These are phyloP conservation scores for Candida alai DNA, from an alignment of 805 yeast species.

Conservation along the genomic window DNA sequence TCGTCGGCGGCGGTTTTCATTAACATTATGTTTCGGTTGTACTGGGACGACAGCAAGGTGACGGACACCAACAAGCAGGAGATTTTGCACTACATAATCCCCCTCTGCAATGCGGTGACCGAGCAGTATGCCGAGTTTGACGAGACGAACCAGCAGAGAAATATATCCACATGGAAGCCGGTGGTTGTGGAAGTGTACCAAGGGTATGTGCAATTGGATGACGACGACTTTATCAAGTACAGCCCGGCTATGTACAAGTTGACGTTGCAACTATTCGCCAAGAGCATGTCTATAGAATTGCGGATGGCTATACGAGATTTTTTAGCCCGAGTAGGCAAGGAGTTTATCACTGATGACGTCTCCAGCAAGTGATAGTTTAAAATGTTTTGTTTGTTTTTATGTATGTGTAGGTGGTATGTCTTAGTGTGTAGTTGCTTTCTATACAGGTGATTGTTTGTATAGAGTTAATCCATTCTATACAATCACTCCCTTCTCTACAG, in stretches of 20 bases:
- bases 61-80: constrained; percentile 42
- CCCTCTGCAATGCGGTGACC: constrained; percentile 69
- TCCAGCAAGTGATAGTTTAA: neutral
- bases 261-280: constrained; percentile 56
- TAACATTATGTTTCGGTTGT: constrained; percentile 73
- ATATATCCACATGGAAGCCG: constrained; percentile 84
- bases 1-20: constrained; percentile 85
- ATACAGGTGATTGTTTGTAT: too few species aligned
- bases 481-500: too few species aligned
- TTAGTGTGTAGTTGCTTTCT: too few species aligned
- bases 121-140: constrained; percentile 68
- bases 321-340: constrained; percentile 49
- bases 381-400: too few species aligned
- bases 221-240: constrained; percentile 58
- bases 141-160: constrained; percentile 74
- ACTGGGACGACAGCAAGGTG: constrained; percentile 59
- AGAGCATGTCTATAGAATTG: constrained; percentile 57
- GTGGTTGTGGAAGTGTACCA: constrained; percentile 85
- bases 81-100: constrained; percentile 51
- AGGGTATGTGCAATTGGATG: constrained; percentile 76
- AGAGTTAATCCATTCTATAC: too few species aligned
- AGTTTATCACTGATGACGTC: constrained; percentile 19
- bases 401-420: too few species aligned
- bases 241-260: constrained; percentile 60
- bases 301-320: constrained; percentile 59